A percentile compares a stretch with the other conserved stretches of the same genome.
phyloP scores from a whole-genome alignment of 768 basidiomycete genomes.

The Baorangia bicolor region DNA sequence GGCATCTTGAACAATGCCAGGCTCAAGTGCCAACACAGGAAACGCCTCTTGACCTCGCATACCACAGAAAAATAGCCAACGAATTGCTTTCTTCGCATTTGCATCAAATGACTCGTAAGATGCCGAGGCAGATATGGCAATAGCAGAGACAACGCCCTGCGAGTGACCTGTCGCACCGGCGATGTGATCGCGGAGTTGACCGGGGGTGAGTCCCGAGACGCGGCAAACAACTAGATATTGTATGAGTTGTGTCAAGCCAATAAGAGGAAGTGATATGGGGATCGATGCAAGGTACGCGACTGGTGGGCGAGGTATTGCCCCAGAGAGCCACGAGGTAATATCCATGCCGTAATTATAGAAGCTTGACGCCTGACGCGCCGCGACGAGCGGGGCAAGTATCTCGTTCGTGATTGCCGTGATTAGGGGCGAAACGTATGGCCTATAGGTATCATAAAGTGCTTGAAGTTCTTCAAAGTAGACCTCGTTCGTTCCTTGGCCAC shows the following conservation, averaged over 20 bases:
- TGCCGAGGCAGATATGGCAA: conserved; percentile 78
- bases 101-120: conserved; percentile 70
- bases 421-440: conserved; percentile 77
- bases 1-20: conserved; percentile 81
- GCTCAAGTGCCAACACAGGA: conserved; percentile 88
- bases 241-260: conserved; percentile 92
- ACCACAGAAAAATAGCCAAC: conserved; percentile 92
- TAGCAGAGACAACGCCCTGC: conserved; percentile 95
- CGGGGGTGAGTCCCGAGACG: conserved; percentile 73
- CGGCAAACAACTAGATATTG: conserved; percentile 87
- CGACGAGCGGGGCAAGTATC: conserved; percentile 70
- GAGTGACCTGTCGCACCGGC: conserved; percentile 95
- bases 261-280: conserved; percentile 92
- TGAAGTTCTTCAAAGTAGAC: conserved; percentile 98
- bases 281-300: conserved; percentile 87
- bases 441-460: conserved; percentile 87
- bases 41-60: conserved; percentile 93
- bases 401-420: conserved; percentile 59
- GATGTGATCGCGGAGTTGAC: conserved; percentile 72
- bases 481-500: conserved; percentile 97
- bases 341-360: conserved; percentile 84
- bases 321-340: conserved; percentile 80
- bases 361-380: conserved; percentile 50
- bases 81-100: conserved; percentile 82
- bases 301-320: conserved; percentile 67